Base-by-base conservation (phyloP, 2,329 filamentous ascomycete genomes). In the Raffaelea arxii region DNA sequence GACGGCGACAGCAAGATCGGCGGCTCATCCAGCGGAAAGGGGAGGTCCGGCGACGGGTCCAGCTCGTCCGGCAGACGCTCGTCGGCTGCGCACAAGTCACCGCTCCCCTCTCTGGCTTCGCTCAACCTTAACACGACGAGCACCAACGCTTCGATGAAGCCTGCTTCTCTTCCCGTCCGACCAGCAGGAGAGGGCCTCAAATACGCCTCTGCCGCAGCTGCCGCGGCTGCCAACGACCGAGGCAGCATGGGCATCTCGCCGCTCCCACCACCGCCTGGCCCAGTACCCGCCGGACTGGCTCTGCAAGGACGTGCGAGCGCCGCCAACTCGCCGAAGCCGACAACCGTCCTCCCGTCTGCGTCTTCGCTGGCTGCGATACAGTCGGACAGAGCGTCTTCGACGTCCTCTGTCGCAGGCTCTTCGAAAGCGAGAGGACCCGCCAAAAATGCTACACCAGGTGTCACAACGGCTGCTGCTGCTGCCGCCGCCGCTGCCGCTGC, bases 201-300 rank as follows among this genome's bases (percentile, higher is more conserved):
- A 66, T 98, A 98, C 62, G 92, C 92, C 39, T 97, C 92, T 32
- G 92, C 92, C 0, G 92, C 92, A 0, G 92, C 92, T 0, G 92
- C 92, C 0, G 92, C 91, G 0, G 91, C 92, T 1, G 88, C 90
- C 40, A 89, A 80, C 62, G 89, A 95, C 55, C 77, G 71, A 66
- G 90, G 87, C 69, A 91, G 84, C 61, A 84, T 97, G 25, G 92
- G 92, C 23, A 96, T 98, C 59, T 83, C 91, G 49, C 92, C 92
- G 36, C 72, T 97, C 59, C 92, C 92, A 46, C 91, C 92, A 51
- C 92, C 92, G 57, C 89, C 89, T 24, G 84, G 85, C 32, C n/a
- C n/a, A n/a, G n/a, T n/a, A n/a, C 64, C 72, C 62, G 66, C 47
- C 60, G 66, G 46, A 46, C 79, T 74, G 49, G 65, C 70, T 49